Percentiles rank a stretch among this genome's conserved stretches.
Evolutionary conservation across 2,329 filamentous ascomycete genomes (phyloP).

Genomic region (Botrytis elliptica): DNA sequence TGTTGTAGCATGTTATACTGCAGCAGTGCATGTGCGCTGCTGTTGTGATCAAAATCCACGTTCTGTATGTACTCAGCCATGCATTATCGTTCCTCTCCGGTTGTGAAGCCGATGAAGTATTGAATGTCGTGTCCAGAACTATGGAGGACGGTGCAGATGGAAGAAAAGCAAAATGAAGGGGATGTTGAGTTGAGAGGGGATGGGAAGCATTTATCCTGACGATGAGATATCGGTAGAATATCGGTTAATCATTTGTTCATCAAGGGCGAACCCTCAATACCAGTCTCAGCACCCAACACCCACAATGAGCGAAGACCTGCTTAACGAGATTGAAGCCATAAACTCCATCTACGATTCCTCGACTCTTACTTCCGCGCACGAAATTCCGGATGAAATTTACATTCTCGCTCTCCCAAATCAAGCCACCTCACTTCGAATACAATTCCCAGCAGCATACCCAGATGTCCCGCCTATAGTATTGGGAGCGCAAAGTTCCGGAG

Average conservation of each 20-base stretch:
- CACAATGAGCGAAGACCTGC: constrained; percentile 46
- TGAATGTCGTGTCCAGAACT: not conserved
- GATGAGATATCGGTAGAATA: not conserved
- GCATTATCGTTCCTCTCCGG: not conserved
- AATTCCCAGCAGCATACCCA: constrained; percentile 75
- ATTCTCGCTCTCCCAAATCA: constrained; percentile 63
- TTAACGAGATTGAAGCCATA: constrained; percentile 75
- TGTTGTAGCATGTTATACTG: not conserved
- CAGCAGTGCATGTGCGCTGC: not conserved
- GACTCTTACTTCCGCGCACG: constrained; percentile 51
- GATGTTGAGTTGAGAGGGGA: not conserved
- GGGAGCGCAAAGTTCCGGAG: constrained; percentile 75
- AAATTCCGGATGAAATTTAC: constrained; percentile 47
- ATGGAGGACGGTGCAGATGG: not conserved
- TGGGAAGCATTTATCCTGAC: not conserved
- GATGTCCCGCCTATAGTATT: constrained; percentile 68
- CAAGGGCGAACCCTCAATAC: not conserved
- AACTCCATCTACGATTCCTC: constrained; percentile 78
- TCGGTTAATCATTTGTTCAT: not conserved
- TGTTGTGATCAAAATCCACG: constrained; percentile 12
- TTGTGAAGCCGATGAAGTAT: not conserved
- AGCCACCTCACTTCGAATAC: constrained; percentile 58
- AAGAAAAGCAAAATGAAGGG: not conserved
- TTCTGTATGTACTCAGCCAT: not conserved
- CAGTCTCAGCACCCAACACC: not conserved